Evolutionary conservation across 2,329 filamentous ascomycete genomes (phyloP).

Genomic region (Colletotrichum gigasporum): DNA sequence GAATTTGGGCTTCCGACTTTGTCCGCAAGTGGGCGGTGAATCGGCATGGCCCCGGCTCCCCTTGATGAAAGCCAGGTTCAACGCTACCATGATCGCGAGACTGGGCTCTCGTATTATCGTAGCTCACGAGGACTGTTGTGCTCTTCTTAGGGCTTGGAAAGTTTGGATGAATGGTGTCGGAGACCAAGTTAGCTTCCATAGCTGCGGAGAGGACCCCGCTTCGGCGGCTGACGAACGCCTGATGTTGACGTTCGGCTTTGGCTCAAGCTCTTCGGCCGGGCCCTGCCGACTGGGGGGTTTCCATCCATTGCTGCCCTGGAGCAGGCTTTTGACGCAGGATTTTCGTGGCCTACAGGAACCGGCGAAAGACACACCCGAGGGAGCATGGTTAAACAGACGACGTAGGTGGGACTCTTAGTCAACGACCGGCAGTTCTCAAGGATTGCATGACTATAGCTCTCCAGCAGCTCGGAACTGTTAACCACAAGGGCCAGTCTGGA

Average conservation of each 20-base stretch:
- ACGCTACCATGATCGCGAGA: background rate
- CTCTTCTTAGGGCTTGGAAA: background rate
- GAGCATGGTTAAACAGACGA: background rate
- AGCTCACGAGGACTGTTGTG: too few relatives aligned
- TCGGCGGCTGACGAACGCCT: background rate
- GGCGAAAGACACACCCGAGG: constrained; percentile 1
- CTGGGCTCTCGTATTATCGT: background rate
- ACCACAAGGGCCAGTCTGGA: background rate
- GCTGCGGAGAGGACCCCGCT: constrained; percentile 1
- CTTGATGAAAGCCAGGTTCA: background rate
- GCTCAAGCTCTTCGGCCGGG: background rate
- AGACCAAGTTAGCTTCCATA: background rate
- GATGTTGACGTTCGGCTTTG: background rate
- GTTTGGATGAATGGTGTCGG: background rate
- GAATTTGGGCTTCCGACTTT: background rate
- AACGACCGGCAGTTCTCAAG: background rate
- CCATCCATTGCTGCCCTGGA: background rate
- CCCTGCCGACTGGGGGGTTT: background rate
- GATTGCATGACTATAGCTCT: background rate
- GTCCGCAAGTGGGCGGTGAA: background rate
- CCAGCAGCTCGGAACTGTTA: background rate
- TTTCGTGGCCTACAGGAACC: background rate
- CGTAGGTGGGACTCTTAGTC: constrained; percentile 15
- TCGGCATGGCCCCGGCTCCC: background rate
- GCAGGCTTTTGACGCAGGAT: background rate